These are phyloP conservation scores for Magnolia kwangsiensis DNA, from an alignment of 164 flowering plant species.

Conservation along the genomic window DNA sequence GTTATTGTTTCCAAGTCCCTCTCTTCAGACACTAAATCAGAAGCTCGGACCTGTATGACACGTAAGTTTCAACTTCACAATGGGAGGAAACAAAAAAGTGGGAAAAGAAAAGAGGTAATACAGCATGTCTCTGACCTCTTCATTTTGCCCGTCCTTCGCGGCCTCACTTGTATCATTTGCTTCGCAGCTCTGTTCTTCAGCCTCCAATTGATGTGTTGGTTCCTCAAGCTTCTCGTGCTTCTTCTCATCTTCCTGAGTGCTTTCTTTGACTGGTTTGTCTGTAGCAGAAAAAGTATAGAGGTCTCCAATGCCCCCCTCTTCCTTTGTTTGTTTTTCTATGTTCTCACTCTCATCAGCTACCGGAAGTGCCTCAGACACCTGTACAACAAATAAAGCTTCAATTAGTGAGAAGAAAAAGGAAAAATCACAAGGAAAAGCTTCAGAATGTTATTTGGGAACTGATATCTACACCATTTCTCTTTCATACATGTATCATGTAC, in stretches of 20 bases:
- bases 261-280: constrained; percentile 19
- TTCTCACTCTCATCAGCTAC: neutral
- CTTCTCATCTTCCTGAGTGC: constrained; percentile 6
- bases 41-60: neutral
- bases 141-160: neutral
- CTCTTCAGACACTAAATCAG: constrained; percentile 4
- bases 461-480: too few relatives aligned
- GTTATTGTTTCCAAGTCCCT: constrained; percentile 10
- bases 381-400: neutral
- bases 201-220: neutral
- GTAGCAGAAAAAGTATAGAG: neutral
- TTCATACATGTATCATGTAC: too few relatives aligned
- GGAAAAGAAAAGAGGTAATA: too few relatives aligned
- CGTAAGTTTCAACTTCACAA: neutral
- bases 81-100: neutral
- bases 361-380: neutral
- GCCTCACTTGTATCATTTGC: neutral
- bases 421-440: neutral
- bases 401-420: neutral
- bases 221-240: neutral
- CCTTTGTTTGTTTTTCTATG: constrained; percentile 6
- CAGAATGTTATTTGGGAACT: too few relatives aligned
- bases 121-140: neutral
- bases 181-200: neutral
- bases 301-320: neutral